Percentiles rank a stretch among this genome's conserved stretches.
Evolutionary conservation across 176 grass and related monocot species (phyloP).

Genomic region (Poa annua): DNA sequence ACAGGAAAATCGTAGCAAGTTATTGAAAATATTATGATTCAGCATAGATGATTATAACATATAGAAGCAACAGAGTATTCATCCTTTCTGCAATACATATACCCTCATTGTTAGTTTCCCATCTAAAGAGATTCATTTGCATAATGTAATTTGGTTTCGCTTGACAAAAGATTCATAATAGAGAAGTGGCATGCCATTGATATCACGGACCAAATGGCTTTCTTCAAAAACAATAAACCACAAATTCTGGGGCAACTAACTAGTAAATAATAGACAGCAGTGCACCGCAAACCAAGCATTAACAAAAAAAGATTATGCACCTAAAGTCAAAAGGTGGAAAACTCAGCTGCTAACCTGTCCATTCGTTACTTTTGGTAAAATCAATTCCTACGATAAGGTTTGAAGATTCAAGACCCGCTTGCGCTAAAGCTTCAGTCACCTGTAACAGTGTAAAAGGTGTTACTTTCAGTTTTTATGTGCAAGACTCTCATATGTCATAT

Average conservation of each 20-base stretch:
- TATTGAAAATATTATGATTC: constrained; percentile 9
- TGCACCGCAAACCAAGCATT: constrained; percentile 26
- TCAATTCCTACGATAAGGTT: constrained; percentile 95
- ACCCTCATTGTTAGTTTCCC: background rate
- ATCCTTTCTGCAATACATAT: constrained; percentile 17
- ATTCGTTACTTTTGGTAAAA: constrained; percentile 96
- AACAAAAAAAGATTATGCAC: constrained; percentile 21
- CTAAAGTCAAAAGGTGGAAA: constrained; percentile 24
- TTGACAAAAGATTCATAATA: background rate
- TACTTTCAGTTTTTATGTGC: constrained; percentile 30
- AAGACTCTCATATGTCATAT: background rate
- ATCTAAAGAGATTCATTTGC: background rate
- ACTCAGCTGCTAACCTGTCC: constrained; percentile 74
- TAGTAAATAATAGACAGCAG: constrained; percentile 2
- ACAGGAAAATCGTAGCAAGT: constrained; percentile 18
- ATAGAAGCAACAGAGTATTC: background rate
- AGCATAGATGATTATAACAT: background rate
- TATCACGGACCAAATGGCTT: background rate
- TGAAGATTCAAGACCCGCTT: constrained; percentile 93
- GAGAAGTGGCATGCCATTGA: constrained; percentile 10
- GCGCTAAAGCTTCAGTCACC: constrained; percentile 86
- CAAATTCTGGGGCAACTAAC: background rate
- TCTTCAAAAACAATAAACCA: constrained; percentile 15
- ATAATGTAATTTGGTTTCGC: background rate
- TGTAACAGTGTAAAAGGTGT: constrained; percentile 38